Evolutionary conservation across 495 filamentous ascomycete genomes (phyloP).

Genomic region (Xeromyces bisporus): DNA sequence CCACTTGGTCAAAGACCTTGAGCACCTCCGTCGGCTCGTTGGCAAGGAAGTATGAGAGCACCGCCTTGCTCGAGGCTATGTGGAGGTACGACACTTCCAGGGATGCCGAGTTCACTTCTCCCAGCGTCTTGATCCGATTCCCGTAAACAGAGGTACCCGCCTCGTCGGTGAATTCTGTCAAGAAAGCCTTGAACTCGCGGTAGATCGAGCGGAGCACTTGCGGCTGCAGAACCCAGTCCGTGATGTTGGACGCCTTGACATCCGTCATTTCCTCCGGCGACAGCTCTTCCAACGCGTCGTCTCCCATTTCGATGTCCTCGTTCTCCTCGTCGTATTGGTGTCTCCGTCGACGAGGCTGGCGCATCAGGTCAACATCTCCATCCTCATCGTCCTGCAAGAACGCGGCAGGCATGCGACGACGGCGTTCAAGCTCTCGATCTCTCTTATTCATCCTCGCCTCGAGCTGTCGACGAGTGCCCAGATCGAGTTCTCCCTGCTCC

Average conservation of each 20-base stretch:
- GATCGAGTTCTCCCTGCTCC: constrained; percentile 58
- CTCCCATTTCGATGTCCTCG: constrained; percentile 75
- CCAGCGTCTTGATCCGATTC: constrained; percentile 76
- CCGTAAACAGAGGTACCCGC: constrained; percentile 84
- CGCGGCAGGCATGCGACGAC: constrained; percentile 61
- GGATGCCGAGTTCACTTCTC: constrained; percentile 90
- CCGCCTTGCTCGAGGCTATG: constrained; percentile 75
- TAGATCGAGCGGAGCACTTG: constrained; percentile 87
- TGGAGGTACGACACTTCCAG: constrained; percentile 94
- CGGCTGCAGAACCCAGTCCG: constrained; percentile 85
- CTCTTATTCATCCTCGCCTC: constrained; percentile 69
- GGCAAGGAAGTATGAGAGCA: constrained; percentile 91
- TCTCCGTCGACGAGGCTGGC: constrained; percentile 61
- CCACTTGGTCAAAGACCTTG: constrained; percentile 92
- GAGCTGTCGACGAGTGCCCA: constrained; percentile 53
- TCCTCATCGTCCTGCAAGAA: constrained; percentile 87
- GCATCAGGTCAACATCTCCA: constrained; percentile 61
- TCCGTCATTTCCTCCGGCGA: constrained; percentile 82
- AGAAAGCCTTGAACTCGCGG: constrained; percentile 90
- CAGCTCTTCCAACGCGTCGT: constrained; percentile 86
- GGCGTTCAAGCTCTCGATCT: constrained; percentile 62
- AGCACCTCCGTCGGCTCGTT: constrained; percentile 88
- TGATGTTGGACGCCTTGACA: constrained; percentile 80
- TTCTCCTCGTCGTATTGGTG: constrained; percentile 86
- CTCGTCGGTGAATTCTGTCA: constrained; percentile 88